phyloP scores from a whole-genome alignment of 2,329 filamentous ascomycete genomes.

The Cladobotryum protrusum region DNA sequence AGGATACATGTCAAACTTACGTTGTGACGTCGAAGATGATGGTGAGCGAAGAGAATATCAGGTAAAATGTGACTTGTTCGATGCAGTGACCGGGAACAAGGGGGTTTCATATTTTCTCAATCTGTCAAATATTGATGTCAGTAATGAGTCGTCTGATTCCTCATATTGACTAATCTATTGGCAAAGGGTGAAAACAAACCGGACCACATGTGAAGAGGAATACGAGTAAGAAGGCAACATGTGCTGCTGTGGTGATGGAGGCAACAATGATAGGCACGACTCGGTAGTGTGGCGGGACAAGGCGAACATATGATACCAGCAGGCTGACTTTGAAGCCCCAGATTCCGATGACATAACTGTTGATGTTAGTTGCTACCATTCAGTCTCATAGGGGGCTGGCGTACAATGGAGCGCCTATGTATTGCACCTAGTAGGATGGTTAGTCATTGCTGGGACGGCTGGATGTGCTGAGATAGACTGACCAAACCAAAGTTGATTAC shows the following conservation, averaged over 20 bases:
- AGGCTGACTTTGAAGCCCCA: constrained; percentile 42
- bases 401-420: constrained; percentile 37
- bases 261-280: constrained; percentile 28
- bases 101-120: constrained; percentile 35
- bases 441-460: background rate
- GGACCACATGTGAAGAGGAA: constrained; percentile 33
- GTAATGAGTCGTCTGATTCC: no score
- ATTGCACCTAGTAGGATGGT: constrained; percentile 26
- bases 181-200: constrained; percentile 12
- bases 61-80: constrained; percentile 36
- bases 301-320: constrained; percentile 38
- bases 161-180: no score
- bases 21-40: constrained; percentile 36
- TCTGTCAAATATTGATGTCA: constrained; percentile 5
- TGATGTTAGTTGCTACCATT: background rate
- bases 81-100: constrained; percentile 34
- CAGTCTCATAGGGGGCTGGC: constrained; percentile 2
- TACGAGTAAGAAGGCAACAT: constrained; percentile 32
- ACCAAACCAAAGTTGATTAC: constrained; percentile 32
- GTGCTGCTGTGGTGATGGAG: constrained; percentile 29
- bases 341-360: constrained; percentile 36
- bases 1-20: constrained; percentile 21
- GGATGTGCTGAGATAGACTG: background rate
- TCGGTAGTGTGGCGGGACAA: constrained; percentile 34
- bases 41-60: constrained; percentile 33